phyloP scores from a whole-genome alignment of 495 filamentous ascomycete genomes.

The Penicillium antarcticum region DNA sequence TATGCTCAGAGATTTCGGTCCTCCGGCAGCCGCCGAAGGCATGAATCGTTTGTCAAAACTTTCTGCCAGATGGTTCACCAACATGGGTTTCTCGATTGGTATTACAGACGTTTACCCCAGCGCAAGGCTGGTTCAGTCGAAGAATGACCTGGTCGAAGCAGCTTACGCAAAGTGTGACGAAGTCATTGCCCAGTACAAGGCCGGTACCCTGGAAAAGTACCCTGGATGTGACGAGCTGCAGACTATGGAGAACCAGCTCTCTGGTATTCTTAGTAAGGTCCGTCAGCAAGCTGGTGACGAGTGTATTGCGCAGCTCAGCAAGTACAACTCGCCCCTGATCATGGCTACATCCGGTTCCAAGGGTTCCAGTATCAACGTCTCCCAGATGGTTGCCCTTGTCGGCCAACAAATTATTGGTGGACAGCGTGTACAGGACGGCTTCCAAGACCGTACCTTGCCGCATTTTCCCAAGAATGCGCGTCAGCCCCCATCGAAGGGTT shows the following conservation, averaged over 20 bases:
- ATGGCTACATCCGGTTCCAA: constrained; percentile 98
- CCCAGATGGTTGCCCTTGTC: constrained; percentile 97
- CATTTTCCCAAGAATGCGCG: constrained; percentile 94
- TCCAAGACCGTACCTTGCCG: constrained; percentile 90
- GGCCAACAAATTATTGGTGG: constrained; percentile 97
- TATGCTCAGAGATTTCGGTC: constrained; percentile 89
- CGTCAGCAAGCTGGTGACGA: constrained; percentile 86
- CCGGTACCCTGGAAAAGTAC: constrained; percentile 74
- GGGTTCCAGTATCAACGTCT: constrained; percentile 94
- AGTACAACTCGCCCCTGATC: constrained; percentile 88
- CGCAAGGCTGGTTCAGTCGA: constrained; percentile 59
- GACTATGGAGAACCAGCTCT: constrained; percentile 87
- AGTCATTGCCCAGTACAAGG: constrained; percentile 78
- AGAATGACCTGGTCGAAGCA: constrained; percentile 68
- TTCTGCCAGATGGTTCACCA: constrained; percentile 81
- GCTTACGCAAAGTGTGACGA: constrained; percentile 80
- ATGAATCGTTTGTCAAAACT: constrained; percentile 95
- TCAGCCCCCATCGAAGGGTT: constrained; percentile 89
- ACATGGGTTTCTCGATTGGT: constrained; percentile 93
- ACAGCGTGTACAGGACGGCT: constrained; percentile 90
- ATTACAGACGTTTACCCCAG: constrained; percentile 91
- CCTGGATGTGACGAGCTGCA: constrained; percentile 86
- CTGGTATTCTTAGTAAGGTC: constrained; percentile 86
- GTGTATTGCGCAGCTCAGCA: constrained; percentile 85
- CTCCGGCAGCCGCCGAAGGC: constrained; percentile 78